These are phyloP conservation scores for Neurospora sp. DNA, from an alignment of 495 filamentous ascomycete genomes.

Conservation along the genomic window DNA sequence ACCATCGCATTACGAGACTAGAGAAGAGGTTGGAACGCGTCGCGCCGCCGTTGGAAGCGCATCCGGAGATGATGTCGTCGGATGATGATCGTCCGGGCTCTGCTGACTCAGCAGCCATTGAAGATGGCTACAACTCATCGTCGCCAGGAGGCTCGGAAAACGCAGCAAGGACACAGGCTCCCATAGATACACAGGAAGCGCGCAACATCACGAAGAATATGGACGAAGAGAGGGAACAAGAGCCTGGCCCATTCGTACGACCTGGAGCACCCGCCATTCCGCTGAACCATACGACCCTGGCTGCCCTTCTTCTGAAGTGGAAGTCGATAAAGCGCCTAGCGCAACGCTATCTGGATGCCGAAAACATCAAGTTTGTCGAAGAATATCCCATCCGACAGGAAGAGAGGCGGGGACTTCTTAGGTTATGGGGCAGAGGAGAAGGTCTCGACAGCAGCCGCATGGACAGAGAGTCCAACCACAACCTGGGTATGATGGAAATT, in stretches of 20 bases:
- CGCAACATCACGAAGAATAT: conserved; percentile 23
- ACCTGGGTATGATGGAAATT: conserved; percentile 19
- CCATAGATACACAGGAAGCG: conserved; percentile 19
- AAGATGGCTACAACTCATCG: conserved; percentile 10
- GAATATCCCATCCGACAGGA: conserved; percentile 60
- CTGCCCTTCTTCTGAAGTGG: conserved; percentile 68
- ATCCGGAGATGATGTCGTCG: conserved; percentile 3
- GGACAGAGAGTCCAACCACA: conserved; percentile 20
- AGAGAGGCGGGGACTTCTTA: conserved; percentile 62
- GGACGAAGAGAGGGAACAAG: conserved; percentile 35
- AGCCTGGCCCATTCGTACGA: conserved; percentile 33
- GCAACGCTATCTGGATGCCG: conserved; percentile 27
- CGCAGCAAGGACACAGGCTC: neutral
- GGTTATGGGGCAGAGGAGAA: conserved; percentile 72
- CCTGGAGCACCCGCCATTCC: conserved; percentile 57
- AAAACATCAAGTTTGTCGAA: conserved; percentile 52
- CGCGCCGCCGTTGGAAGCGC: conserved; percentile 6
- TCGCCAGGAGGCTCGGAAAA: conserved; percentile 13
- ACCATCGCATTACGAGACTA: conserved; percentile 17
- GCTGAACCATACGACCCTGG: conserved; percentile 70
- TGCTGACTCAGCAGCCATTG: conserved; percentile 12
- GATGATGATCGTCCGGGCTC: conserved; percentile 18
- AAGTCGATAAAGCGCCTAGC: conserved; percentile 51
- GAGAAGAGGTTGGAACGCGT: conserved; percentile 13
- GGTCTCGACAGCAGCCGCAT: conserved; percentile 40